These are phyloP conservation scores for Penicillium sp. DNA, from an alignment of 2,329 filamentous ascomycete genomes.

Conservation along the genomic window DNA sequence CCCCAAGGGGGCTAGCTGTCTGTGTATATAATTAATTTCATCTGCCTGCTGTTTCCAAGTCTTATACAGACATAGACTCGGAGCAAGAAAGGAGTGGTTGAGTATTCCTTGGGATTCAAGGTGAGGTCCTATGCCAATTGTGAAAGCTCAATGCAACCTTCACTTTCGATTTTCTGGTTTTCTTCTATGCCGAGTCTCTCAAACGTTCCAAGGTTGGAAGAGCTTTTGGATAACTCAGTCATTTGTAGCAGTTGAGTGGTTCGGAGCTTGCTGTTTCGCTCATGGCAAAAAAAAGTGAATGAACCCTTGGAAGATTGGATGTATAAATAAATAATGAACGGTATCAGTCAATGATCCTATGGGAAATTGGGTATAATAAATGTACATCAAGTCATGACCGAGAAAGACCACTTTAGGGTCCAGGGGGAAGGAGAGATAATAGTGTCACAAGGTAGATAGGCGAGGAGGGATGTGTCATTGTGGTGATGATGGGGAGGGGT, in stretches of 20 bases:
- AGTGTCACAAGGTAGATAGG: background rate
- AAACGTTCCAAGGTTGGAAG: background rate
- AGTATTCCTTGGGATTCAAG: too few relatives aligned
- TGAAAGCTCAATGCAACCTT: background rate
- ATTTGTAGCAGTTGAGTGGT: background rate
- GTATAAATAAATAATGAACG: background rate
- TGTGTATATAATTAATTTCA: background rate
- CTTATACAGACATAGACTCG: background rate
- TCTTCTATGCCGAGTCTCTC: background rate
- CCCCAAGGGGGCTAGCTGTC: background rate
- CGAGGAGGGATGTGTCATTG: background rate
- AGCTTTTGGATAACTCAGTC: background rate
- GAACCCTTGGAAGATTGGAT: background rate
- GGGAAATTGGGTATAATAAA: slow-evolving; percentile 21
- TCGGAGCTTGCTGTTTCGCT: background rate
- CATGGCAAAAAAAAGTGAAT: background rate
- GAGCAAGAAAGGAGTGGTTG: background rate
- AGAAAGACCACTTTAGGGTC: background rate
- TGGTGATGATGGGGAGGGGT: background rate
- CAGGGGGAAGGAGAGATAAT: background rate
- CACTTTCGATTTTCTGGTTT: background rate
- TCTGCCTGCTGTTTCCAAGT: background rate
- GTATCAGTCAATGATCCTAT: slow-evolving; percentile 3
- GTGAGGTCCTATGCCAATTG: background rate
- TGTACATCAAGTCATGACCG: slow-evolving; percentile 25